phyloP scores from a whole-genome alignment of 176 grass and related monocot species.

The Rhipidocladum racemiflorum region DNA sequence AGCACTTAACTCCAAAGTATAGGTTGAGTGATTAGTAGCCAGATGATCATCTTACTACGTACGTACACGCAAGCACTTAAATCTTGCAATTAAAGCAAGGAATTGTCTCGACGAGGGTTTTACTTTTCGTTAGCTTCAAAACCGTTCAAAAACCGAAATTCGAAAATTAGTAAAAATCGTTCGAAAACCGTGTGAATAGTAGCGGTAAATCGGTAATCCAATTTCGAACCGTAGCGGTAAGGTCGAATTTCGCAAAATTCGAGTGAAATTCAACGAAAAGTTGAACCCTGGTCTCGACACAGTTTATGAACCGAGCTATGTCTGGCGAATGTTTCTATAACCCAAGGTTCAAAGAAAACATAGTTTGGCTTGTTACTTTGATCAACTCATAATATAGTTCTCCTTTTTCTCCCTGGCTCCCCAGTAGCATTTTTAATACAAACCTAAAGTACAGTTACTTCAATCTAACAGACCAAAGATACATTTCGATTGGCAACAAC shows the following conservation, averaged over 20 bases:
- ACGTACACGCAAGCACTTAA: neutral
- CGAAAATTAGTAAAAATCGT: too few relatives aligned
- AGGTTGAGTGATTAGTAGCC: neutral
- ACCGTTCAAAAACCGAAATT: too few relatives aligned
- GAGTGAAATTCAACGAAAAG: too few relatives aligned
- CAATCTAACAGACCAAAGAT: neutral
- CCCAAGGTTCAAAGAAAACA: neutral
- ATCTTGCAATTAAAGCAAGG: neutral
- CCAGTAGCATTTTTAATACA: neutral
- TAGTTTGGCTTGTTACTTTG: neutral
- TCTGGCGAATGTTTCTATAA: neutral
- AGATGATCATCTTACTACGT: neutral
- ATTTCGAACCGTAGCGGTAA: too few relatives aligned
- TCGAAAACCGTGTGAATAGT: too few relatives aligned
- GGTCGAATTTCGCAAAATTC: too few relatives aligned
- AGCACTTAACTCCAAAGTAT: neutral
- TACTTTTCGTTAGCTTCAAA: too few relatives aligned
- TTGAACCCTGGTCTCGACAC: neutral
- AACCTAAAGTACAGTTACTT: neutral
- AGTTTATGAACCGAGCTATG: neutral
- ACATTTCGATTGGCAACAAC: neutral
- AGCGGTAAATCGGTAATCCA: too few relatives aligned
- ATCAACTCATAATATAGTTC: neutral
- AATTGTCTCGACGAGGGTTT: neutral
- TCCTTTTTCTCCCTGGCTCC: neutral